Percentiles rank a stretch among this genome's conserved stretches.
These are phyloP conservation scores for Clarireedia sp. DNA, from an alignment of 2,329 filamentous ascomycete species.

Conservation along the genomic window DNA sequence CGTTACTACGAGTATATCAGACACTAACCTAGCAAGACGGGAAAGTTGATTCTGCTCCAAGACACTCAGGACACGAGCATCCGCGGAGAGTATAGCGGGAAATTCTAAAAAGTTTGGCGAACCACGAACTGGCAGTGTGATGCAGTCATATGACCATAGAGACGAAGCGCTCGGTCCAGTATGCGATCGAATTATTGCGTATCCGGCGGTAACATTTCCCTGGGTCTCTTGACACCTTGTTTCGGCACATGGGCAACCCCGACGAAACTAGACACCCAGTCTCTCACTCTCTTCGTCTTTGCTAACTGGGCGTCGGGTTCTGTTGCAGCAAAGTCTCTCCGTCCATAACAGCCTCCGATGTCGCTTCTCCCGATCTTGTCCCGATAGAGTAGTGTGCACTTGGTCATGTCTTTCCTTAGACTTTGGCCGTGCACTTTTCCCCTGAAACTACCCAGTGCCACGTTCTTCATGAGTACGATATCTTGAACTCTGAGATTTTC, in stretches of 20 bases:
- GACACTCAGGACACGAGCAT: too few relatives aligned
- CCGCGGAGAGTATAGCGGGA: too few relatives aligned
- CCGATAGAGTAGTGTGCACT: conserved; percentile 58
- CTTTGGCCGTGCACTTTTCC: conserved; percentile 79
- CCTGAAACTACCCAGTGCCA: conserved; percentile 68
- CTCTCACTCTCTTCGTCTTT: conserved; percentile 59
- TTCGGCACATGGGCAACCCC: conserved; percentile 24
- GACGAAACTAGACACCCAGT: conserved; percentile 71
- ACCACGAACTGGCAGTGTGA: too few relatives aligned
- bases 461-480: conserved; percentile 69
- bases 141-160: not conserved
- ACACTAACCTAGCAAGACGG: too few relatives aligned
- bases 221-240: not conserved
- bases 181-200: conserved; percentile 11
- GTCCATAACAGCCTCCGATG: conserved; percentile 48
- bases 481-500: conserved; percentile 58
- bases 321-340: conserved; percentile 35
- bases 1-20: too few relatives aligned
- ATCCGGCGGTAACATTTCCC: conserved; percentile 16
- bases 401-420: conserved; percentile 62
- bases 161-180: not conserved
- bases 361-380: conserved; percentile 44
- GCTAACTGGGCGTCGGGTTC: conserved; percentile 42
- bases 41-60: too few relatives aligned
- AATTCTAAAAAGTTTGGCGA: too few relatives aligned